Percentiles rank a stretch among this genome's conserved stretches.
Evolutionary conservation across 805 yeast species (phyloP).

Genomic region (Cyberlindnera xishuangbannaensis): DNA sequence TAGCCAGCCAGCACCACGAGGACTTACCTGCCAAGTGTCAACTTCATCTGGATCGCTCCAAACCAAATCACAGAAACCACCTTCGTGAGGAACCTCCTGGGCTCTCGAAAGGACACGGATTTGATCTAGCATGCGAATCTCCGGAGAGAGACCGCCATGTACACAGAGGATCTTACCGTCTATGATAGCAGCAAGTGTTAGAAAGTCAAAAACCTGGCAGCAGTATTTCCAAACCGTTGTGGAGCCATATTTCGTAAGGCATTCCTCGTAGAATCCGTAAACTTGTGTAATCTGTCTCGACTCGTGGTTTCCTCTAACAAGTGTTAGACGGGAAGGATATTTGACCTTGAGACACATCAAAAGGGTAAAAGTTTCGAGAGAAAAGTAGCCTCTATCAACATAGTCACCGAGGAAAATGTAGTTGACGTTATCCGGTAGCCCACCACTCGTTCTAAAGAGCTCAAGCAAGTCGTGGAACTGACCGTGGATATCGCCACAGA

Average conservation of each 20-base stretch:
- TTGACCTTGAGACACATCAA: slow-evolving; percentile 90
- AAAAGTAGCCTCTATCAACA: slow-evolving; percentile 96
- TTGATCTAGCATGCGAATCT: slow-evolving; percentile 95
- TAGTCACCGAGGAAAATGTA: slow-evolving; percentile 92
- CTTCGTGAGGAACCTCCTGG: slow-evolving; percentile 98
- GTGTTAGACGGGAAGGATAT: slow-evolving; percentile 76
- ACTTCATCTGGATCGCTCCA: slow-evolving; percentile 99
- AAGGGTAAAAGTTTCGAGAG: slow-evolving; percentile 88
- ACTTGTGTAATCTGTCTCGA: slow-evolving; percentile 98
- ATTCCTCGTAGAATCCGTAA: slow-evolving; percentile 96
- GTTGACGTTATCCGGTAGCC: slow-evolving; percentile 72
- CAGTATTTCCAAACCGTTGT: slow-evolving; percentile 96
- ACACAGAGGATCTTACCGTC: slow-evolving; percentile 94
- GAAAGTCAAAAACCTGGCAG: slow-evolving; percentile 92
- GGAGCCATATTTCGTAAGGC: slow-evolving; percentile 75
- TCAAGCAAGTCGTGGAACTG: slow-evolving; percentile 94
- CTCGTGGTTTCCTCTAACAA: slow-evolving; percentile 97
- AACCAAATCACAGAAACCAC: slow-evolving; percentile 94
- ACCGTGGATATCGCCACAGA: slow-evolving; percentile 97
- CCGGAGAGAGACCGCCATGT: slow-evolving; percentile 97
- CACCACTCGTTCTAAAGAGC: slow-evolving; percentile 86
- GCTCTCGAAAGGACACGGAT: slow-evolving; percentile 91
- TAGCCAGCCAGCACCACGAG: slow-evolving; percentile 98
- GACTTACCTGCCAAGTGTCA: slow-evolving; percentile 96
- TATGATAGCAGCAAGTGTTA: slow-evolving; percentile 91